A percentile compares a stretch with the other conserved stretches of the same genome.
phyloP scores from a whole-genome alignment of 1,139 yeast species.

The Taphrina communis region DNA sequence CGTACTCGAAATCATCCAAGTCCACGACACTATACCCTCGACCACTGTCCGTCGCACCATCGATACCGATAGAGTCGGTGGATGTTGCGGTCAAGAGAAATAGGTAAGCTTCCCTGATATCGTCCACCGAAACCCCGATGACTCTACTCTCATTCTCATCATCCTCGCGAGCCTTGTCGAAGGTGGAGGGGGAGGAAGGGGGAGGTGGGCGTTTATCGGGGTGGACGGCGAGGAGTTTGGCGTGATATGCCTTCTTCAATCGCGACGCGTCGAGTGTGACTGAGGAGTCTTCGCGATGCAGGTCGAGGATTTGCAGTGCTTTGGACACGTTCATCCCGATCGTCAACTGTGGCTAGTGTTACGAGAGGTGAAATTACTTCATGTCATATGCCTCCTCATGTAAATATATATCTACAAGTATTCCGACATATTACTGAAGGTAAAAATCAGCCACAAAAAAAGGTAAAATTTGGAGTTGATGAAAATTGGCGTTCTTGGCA shows the following conservation, averaged over 20 bases:
- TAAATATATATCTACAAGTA: no score
- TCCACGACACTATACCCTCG: conserved; percentile 39
- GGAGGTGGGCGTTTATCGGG: conserved; percentile 32
- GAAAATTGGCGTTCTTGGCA: conserved; percentile 4
- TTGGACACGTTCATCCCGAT: not conserved
- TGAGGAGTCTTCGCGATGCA: not conserved
- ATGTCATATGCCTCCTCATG: no score
- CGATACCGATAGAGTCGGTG: not conserved
- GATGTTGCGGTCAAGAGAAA: not conserved
- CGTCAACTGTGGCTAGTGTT: not conserved
- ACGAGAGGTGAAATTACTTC: no score
- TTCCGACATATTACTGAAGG: no score
- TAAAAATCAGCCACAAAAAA: no score
- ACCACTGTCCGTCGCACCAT: not conserved
- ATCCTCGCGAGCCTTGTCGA: no score
- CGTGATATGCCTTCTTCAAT: conserved; percentile 41
- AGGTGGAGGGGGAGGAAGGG: no score
- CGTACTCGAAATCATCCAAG: conserved; percentile 38
- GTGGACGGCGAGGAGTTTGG: conserved; percentile 33
- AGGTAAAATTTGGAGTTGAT: not conserved
- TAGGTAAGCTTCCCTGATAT: conserved; percentile 31
- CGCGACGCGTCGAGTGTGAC: not conserved
- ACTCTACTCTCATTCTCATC: no score
- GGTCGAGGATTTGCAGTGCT: conserved; percentile 1
- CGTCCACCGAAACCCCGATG: conserved; percentile 13